A percentile compares a stretch with the other conserved stretches of the same genome.
These are phyloP conservation scores for Sapria himalayana DNA, from an alignment of 345 rosid species.

Conservation along the genomic window DNA sequence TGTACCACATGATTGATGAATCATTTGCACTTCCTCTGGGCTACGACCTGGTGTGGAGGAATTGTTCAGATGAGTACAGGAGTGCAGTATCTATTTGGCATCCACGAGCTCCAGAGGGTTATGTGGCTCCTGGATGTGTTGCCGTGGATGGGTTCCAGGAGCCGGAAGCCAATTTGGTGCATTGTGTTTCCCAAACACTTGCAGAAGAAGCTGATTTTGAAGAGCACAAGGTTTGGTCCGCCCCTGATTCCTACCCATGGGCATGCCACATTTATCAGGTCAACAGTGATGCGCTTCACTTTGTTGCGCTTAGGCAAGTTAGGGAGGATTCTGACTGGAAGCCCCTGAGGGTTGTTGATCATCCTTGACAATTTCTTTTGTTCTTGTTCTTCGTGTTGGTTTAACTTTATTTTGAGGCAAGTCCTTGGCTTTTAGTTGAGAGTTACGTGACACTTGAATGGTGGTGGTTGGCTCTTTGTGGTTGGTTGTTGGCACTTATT, in stretches of 20 bases:
- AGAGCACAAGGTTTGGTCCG: conserved; percentile 74
- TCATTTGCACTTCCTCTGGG: conserved; percentile 60
- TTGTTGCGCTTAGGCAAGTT: conserved; percentile 49
- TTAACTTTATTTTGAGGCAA: too few relatives aligned
- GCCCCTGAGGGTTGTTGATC: conserved; percentile 44
- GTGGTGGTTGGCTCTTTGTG: too few relatives aligned
- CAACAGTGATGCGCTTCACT: conserved; percentile 74
- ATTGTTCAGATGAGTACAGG: conserved; percentile 57
- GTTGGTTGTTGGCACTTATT: too few relatives aligned
- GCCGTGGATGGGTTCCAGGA: conserved; percentile 47
- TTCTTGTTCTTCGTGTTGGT: too few relatives aligned
- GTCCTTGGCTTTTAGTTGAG: too few relatives aligned
- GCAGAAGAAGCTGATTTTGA: conserved; percentile 64
- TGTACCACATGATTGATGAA: conserved; percentile 27
- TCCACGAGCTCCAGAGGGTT: conserved; percentile 85
- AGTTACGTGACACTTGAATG: too few relatives aligned
- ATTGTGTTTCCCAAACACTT: conserved; percentile 43
- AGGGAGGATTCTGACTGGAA: conserved; percentile 61
- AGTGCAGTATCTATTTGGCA: conserved; percentile 68
- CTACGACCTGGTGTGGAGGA: conserved; percentile 96
- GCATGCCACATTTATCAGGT: conserved; percentile 79
- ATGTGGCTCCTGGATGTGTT: conserved; percentile 46
- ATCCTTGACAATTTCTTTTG: too few relatives aligned
- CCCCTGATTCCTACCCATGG: conserved; percentile 79
- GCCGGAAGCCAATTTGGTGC: conserved; percentile 35